Conservation (phyloP, 2,329 filamentous ascomycete genomes). For the Aureobasidium melanogenum region DNA sequence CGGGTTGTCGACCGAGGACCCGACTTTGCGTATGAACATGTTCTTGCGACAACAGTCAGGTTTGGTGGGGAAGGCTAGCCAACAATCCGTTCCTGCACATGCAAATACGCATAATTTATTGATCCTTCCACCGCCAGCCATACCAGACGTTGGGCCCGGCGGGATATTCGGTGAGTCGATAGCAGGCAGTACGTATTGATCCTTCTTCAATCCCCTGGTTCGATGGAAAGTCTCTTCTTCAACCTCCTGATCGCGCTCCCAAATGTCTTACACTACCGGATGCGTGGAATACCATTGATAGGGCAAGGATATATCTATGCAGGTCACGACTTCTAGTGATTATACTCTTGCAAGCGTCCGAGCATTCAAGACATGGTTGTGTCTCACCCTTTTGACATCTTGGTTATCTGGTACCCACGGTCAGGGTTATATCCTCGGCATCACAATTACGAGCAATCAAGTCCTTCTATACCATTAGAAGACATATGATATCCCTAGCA, state of each 20-base stretch:
- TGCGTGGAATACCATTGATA: not conserved
- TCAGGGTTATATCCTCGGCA: not conserved
- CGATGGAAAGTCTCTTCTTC: not conserved
- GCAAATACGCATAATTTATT: not conserved
- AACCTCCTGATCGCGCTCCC: not conserved
- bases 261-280: not conserved
- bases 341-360: not conserved
- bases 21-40: not conserved
- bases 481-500: not conserved
- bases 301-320: not conserved
- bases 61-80: not conserved
- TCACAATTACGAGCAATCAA: not conserved
- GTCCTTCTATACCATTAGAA: no score
- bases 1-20: not conserved
- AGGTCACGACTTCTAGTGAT: not conserved
- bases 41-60: not conserved
- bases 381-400: not conserved
- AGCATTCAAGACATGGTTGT: not conserved
- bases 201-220: not conserved
- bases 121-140: not conserved
- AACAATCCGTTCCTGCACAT: not conserved
- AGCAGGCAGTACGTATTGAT: not conserved
- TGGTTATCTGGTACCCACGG: not conserved
- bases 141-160: not conserved
- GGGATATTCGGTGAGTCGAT: not conserved